Evolutionary conservation across 1,284 basidiomycete species (phyloP).

Genomic region (Agaricales sp.): DNA sequence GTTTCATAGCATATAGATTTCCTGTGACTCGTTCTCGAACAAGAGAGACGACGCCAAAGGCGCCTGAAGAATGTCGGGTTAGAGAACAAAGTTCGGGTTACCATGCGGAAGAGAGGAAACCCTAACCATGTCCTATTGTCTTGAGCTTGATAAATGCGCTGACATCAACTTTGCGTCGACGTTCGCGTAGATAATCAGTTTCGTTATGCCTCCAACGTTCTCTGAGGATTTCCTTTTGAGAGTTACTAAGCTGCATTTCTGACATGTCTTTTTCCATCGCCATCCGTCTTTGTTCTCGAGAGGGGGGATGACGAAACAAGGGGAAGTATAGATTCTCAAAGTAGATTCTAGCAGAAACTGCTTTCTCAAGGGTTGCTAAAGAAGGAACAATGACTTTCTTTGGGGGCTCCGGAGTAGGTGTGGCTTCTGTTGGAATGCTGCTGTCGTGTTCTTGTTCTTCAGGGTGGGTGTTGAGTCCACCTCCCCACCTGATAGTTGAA

Average conservation of each 20-base stretch:
- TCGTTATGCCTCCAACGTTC: constrained; percentile 80
- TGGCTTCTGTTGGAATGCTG: constrained; percentile 17
- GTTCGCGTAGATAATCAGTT: constrained; percentile 81
- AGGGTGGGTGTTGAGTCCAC: constrained; percentile 47
- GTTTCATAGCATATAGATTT: constrained; percentile 92
- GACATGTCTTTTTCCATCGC: constrained; percentile 86
- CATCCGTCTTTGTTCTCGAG: constrained; percentile 74
- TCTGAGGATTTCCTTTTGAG: constrained; percentile 64
- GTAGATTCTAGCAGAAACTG: constrained; percentile 86
- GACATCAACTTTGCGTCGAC: constrained; percentile 72
- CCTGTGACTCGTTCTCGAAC: constrained; percentile 77
- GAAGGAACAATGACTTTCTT: constrained; percentile 67
- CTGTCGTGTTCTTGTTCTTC: constrained; percentile 51
- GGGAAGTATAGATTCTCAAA: constrained; percentile 96
- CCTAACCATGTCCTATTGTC: constrained; percentile 88
- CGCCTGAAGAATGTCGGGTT: constrained; percentile 41
- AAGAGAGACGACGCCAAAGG: constrained; percentile 93
- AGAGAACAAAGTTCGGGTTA: constrained; percentile 9
- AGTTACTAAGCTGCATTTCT: constrained; percentile 58
- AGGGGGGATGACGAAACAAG: constrained; percentile 75
- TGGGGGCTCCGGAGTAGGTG: constrained; percentile 20
- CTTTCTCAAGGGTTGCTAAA: constrained; percentile 85
- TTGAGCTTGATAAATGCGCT: constrained; percentile 85
- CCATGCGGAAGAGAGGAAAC: constrained; percentile 15
- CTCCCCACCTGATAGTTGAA: constrained; percentile 50